These are phyloP conservation scores for Sarocladiaceae sp. DNA, from an alignment of 2,329 filamentous ascomycete species.

Conservation along the genomic window DNA sequence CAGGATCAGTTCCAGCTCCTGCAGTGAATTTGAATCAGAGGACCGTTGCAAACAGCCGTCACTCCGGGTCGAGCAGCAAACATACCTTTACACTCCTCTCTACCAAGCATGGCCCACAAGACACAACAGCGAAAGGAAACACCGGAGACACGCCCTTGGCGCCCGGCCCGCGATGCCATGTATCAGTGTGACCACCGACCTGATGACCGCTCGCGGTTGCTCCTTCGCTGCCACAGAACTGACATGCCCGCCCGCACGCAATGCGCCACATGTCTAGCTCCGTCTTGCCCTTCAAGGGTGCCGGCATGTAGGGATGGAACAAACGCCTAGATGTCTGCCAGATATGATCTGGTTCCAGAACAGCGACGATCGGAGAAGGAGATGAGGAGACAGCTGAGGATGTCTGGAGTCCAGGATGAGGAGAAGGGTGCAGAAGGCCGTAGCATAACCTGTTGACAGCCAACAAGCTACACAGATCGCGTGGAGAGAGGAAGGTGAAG, in stretches of 20 bases:
- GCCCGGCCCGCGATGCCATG: conserved; percentile 58
- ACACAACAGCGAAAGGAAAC: conserved; percentile 64
- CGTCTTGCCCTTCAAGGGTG: conserved; percentile 55
- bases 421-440: conserved; percentile 46
- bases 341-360: conserved; percentile 55
- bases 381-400: conserved; percentile 15
- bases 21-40: conserved; percentile 8
- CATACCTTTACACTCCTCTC: conserved; percentile 59
- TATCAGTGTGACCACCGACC: conserved; percentile 22
- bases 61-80: conserved; percentile 7
- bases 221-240: conserved; percentile 54
- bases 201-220: conserved; percentile 11
- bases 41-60: background rate
- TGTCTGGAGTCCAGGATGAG: conserved; percentile 21
- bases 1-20: conserved; percentile 67
- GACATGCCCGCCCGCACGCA: conserved; percentile 55
- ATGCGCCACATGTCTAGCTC: conserved; percentile 76
- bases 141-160: conserved; percentile 53
- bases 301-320: conserved; percentile 61
- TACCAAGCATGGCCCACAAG: conserved; percentile 61
- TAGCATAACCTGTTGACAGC: conserved; percentile 62
- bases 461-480: conserved; percentile 57
- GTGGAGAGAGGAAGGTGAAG: conserved; percentile 60
- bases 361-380: conserved; percentile 21
- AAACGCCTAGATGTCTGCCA: conserved; percentile 64